Conservation (phyloP, 2,329 filamentous ascomycete genomes). For the Colletotrichum endophyticum region DNA sequence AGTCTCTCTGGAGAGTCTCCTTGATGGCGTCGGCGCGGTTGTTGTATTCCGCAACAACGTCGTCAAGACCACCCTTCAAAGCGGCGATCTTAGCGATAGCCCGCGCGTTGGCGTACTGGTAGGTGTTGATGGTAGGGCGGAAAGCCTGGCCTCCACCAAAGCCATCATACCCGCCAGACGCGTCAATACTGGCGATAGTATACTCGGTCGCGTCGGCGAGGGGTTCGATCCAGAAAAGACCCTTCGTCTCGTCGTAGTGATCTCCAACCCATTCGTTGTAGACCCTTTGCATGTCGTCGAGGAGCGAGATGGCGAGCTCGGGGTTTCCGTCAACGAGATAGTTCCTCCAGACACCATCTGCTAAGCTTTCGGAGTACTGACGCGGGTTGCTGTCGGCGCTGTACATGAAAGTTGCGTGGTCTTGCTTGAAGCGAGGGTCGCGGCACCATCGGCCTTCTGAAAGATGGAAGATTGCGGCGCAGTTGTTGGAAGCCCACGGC, state of each 20-base stretch:
- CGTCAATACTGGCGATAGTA: constrained; percentile 29
- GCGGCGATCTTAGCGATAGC: constrained; percentile 42
- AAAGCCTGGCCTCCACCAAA: constrained; percentile 44
- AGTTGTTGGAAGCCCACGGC: constrained; percentile 9
- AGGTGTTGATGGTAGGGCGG: constrained; percentile 46
- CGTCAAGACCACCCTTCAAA: constrained; percentile 35
- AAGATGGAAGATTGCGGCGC: constrained; percentile 41
- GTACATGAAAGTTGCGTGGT: constrained; percentile 29
- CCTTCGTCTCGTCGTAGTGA: constrained; percentile 35
- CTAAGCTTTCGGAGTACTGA: constrained; percentile 10
- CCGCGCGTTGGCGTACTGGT: constrained; percentile 46
- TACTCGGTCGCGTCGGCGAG: constrained; percentile 50
- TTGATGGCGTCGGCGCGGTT: constrained; percentile 37
- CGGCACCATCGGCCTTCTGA: constrained; percentile 44
- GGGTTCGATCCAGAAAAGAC: constrained; percentile 46
- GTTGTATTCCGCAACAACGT: constrained; percentile 29
- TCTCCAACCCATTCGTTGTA: constrained; percentile 42
- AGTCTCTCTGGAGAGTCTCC: constrained; percentile 33
- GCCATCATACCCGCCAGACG: constrained; percentile 26
- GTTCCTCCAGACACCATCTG: constrained; percentile 23
- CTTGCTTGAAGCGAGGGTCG: constrained; percentile 39
- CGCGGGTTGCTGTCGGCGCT: constrained; percentile 23
- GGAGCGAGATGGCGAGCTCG: constrained; percentile 38
- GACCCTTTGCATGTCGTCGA: constrained; percentile 42
- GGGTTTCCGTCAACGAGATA: constrained; percentile 41